Percentiles rank a stretch among this genome's conserved stretches.
phyloP scores from a whole-genome alignment of 345 rosid genomes.

The Crucihimalaya himalaica region DNA sequence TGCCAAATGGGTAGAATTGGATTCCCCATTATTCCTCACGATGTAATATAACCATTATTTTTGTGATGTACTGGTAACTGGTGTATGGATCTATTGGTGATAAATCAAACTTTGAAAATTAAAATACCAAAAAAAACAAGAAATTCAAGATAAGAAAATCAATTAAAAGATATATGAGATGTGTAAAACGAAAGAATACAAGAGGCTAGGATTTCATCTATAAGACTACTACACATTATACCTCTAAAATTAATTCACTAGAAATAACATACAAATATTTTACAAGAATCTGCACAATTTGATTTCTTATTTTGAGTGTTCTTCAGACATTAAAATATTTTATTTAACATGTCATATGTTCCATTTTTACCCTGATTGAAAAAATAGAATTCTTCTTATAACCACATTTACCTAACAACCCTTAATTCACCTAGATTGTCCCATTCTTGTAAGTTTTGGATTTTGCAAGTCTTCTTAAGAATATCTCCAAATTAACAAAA shows the following conservation, averaged over 20 bases:
- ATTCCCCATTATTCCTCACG: conserved; percentile 37
- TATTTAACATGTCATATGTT: background rate
- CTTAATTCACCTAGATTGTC: background rate
- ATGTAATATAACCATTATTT: conserved; percentile 35
- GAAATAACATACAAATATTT: background rate
- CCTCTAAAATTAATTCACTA: background rate
- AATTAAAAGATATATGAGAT: background rate
- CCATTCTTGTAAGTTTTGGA: background rate
- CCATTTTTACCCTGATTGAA: background rate
- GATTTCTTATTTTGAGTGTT: background rate
- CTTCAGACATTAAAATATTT: background rate
- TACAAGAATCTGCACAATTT: background rate
- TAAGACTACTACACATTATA: conserved; percentile 12
- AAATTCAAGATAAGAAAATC: conserved; percentile 3
- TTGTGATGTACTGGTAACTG: conserved; percentile 14
- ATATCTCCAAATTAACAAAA: background rate
- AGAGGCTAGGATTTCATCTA: conserved; percentile 24
- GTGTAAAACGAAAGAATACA: conserved; percentile 13
- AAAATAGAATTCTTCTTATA: background rate
- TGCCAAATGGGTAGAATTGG: conserved; percentile 36
- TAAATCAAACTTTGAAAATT: background rate
- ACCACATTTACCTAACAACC: background rate
- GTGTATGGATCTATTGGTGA: conserved; percentile 24
- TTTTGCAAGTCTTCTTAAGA: background rate
- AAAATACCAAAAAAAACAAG: background rate